Base-by-base conservation (phyloP, 352 stramenopile species). In the Pythium sp. region DNA sequence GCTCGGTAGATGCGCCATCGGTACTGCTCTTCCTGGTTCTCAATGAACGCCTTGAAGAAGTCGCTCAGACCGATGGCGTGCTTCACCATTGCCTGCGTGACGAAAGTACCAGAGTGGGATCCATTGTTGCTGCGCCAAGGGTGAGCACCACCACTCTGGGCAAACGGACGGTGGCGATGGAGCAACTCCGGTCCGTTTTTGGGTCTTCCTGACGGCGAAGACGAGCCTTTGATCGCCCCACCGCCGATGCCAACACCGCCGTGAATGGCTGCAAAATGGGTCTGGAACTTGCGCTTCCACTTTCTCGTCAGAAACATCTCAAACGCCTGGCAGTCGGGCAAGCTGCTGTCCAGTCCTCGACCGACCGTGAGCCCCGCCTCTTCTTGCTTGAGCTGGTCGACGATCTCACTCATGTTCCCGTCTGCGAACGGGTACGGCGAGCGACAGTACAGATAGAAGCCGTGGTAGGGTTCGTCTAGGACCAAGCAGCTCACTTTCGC, bases 391-490 rank as follows among this genome's bases (percentile, higher is more conserved):
- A 98, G 89, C 56, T 97, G 92, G 18, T 93, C 79, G 22, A 96
- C 80, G 22, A 98, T 80, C 62, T 98, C 87, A n/a, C 82, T 73
- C 92, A 99, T 98, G 60, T 77, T 94, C 0, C 88, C 90, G 69
- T 99, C 96, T 15, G 95, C 94, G 68, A 93, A 95, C 68, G 91
- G 85, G 71, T 98, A 96, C 4, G 95, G 91, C 14, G 94, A 98
- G 49, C 90, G 86, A 56, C 96, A 98, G 69, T 99, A 95, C 4
- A 99, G 75, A 73, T 99, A 99, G 72, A 93, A 98, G 1, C 93
- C 95, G 67, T 98, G 93, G 66, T 98, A 98, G 30, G 81, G 73
- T 56, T 98, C 93, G 57, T 97, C 89, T 22, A 99, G 72, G 30
- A 98, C 79, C 22, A 99, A 78, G 46, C 95, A 90, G 58, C 86